Evolutionary conservation across 2,329 filamentous ascomycete species (phyloP), one percentile per base, ranked within the genome.

Genomic region (Diaporthe sp.): DNA sequence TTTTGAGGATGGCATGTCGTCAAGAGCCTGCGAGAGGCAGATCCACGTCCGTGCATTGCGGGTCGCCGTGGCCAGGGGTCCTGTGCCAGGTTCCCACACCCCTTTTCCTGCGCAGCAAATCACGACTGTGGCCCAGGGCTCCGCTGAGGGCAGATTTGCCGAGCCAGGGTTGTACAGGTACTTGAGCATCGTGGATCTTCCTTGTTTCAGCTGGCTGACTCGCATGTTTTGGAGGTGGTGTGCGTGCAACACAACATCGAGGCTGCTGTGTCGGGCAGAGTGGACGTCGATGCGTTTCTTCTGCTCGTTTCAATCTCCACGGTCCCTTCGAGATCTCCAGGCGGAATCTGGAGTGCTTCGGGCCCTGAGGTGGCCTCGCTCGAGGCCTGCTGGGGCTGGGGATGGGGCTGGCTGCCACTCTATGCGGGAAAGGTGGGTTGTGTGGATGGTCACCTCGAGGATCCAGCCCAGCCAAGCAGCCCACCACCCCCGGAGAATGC

Each of bases 1-100:
- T 73, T 76, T 74, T 45, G 67, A 76, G 75, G 68, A 80, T 80
- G 77, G 80, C 78, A 81, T 82, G 81, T 82, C 82, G 82, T 84
- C 81, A 81, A 83, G 71, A 75, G 72, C 35, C 60, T 74, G 72
- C 64, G 52, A 64, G 66, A 76, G 68, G 60, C 71, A 74, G 75
- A 73, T 74, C 68, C 73, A 58, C 42, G 60, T 61, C 74, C 72
- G 67, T 76, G 74, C 67, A 74, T 72, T 42, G 74, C 58, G 71
- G 74, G 58, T 47, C 71, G 61, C 52, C 50, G 33, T 57, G 38
- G 68, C 67, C 73, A 75, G 74, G 72, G 73, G 73, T 74, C 70
- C 64, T 73, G 58, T 64, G 30, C 67, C 67, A 71, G 50, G 57
- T 33, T 54, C 10, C 28, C 45, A 40, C 74, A 47, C 74, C 67